Evolutionary conservation across 371 early-diverging fungal genomes (phyloP).

Genomic region (Dinochytrium kinnereticum): DNA sequence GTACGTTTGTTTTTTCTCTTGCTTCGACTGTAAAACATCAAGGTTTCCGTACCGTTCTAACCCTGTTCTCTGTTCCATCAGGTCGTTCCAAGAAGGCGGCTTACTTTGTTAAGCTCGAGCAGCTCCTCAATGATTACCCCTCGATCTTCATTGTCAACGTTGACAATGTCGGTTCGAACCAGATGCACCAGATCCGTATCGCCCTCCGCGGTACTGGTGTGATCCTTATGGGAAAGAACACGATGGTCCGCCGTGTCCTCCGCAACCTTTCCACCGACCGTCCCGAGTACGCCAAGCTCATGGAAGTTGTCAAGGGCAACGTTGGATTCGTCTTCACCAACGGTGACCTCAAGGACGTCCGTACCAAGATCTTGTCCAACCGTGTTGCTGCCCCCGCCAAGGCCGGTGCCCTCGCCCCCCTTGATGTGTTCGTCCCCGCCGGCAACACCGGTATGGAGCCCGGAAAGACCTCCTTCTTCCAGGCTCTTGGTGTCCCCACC

Average conservation of each 20-base stretch:
- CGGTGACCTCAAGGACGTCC: constrained; percentile 92
- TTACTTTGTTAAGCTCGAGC: constrained; percentile 62
- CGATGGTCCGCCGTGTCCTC: constrained; percentile 98
- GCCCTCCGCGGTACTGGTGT: constrained; percentile 90
- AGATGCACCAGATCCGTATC: constrained; percentile 99
- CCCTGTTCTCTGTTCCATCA: not conserved
- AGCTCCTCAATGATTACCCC: constrained; percentile 58
- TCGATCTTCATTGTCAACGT: constrained; percentile 99
- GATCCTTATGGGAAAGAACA: constrained; percentile 99
- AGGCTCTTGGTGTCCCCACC: constrained; percentile 99
- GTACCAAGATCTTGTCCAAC: constrained; percentile 90
- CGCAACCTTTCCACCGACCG: constrained; percentile 76
- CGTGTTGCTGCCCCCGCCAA: constrained; percentile 98
- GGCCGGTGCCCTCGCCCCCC: constrained; percentile 97
- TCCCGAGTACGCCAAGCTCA: constrained; percentile 88
- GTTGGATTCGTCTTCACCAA: constrained; percentile 99
- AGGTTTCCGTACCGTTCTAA: too few relatives aligned
- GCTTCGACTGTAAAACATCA: not conserved
- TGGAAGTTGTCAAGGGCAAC: constrained; percentile 92
- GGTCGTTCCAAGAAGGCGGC: constrained; percentile 68
- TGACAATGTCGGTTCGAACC: constrained; percentile 99
- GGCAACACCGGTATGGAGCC: constrained; percentile 99
- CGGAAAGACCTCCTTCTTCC: constrained; percentile 99
- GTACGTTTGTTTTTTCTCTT: constrained; percentile 23
- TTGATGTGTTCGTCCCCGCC: constrained; percentile 95